phyloP scores from a whole-genome alignment of 2,329 filamentous ascomycete species.

The Pseudovirgaria hyperparasitica region DNA sequence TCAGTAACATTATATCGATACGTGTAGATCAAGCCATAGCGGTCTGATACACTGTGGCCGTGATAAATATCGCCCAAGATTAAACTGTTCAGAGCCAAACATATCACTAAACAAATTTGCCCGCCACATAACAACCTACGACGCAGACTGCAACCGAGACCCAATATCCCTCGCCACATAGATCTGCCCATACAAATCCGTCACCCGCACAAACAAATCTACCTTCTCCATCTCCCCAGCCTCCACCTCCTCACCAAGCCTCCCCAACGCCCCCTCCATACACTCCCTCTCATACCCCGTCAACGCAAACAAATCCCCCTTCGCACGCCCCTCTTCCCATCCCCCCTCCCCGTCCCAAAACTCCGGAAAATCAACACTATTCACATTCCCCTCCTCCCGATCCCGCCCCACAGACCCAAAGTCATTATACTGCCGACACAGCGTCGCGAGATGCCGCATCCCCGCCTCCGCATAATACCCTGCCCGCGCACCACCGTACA shows the following conservation, averaged over 20 bases:
- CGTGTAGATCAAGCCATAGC: no score
- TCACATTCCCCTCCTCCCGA: conserved; percentile 12
- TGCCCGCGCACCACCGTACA: conserved; percentile 3
- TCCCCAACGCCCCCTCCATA: conserved; percentile 4
- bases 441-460: conserved; percentile 10
- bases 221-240: conserved; percentile 4
- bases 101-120: no score
- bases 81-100: no score
- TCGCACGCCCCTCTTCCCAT: no score
- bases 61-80: no score
- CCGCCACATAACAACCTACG: no score
- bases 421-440: conserved; percentile 18
- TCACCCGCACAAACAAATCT: conserved; percentile 18
- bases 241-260: conserved; percentile 3
- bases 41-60: no score
- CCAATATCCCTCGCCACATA: conserved; percentile 19
- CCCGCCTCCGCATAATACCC: conserved; percentile 9
- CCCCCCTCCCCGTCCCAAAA: no score
- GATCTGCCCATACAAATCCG: conserved; percentile 24
- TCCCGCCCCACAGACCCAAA: conserved; percentile 13
- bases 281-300: conserved; percentile 16
- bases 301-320: conserved; percentile 9
- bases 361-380: conserved; percentile 7
- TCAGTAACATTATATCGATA: no score
- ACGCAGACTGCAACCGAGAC: no score